Evolutionary conservation across 305 asterid genomes (phyloP).

Genomic region (Petunia hybrid): DNA sequence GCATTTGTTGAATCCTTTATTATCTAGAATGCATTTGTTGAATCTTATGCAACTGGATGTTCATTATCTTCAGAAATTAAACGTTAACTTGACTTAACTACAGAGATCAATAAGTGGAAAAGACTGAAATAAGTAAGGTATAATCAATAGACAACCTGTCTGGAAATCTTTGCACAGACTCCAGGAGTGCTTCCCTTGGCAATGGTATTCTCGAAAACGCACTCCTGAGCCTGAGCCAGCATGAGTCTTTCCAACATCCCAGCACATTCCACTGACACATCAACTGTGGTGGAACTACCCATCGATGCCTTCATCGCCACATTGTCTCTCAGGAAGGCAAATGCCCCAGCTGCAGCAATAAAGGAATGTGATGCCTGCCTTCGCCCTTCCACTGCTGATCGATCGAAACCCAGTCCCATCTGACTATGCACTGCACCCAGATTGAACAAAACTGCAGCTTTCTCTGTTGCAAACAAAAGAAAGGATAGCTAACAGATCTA

Average conservation of each 20-base stretch:
- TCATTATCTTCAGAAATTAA: slow-evolving; percentile 7
- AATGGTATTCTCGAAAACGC: slow-evolving; percentile 94
- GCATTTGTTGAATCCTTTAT: not conserved
- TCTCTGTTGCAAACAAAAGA: slow-evolving; percentile 56
- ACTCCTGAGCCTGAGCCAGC: slow-evolving; percentile 99
- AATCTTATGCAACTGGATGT: not conserved
- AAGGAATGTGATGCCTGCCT: slow-evolving; percentile 95
- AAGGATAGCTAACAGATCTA: not conserved
- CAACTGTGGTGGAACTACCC: slow-evolving; percentile 83
- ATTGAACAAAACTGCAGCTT: slow-evolving; percentile 95
- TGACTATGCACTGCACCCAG: slow-evolving; percentile 98
- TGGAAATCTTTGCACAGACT: slow-evolving; percentile 92
- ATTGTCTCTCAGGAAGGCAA: slow-evolving; percentile 87
- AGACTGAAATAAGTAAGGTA: slow-evolving; percentile 24
- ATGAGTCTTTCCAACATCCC: slow-evolving; percentile 98
- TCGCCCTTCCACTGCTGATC: slow-evolving; percentile 92
- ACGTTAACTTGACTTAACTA: not conserved
- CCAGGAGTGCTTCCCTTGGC: slow-evolving; percentile 98
- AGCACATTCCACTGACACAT: slow-evolving; percentile 88
- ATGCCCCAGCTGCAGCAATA: slow-evolving; percentile 96
- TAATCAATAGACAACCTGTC: slow-evolving; percentile 68
- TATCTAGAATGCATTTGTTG: not conserved
- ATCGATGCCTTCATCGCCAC: slow-evolving; percentile 84
- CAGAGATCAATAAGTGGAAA: slow-evolving; percentile 16
- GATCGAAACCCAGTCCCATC: slow-evolving; percentile 87